These are phyloP conservation scores for Mycena alexandri DNA, from an alignment of 768 basidiomycete species.

Conservation along the genomic window DNA sequence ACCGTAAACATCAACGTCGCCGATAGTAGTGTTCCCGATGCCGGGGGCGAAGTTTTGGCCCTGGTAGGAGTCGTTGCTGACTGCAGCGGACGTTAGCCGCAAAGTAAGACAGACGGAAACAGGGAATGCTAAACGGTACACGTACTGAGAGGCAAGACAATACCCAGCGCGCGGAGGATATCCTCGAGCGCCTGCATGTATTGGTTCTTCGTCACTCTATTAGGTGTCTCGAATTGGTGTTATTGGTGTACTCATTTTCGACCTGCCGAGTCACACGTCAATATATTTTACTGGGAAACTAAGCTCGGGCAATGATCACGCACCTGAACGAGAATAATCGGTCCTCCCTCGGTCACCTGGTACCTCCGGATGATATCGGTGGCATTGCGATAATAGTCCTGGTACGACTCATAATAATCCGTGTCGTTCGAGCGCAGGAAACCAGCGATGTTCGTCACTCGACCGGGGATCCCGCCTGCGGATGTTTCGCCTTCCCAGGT, in stretches of 20 bases:
- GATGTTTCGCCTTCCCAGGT: slow-evolving; percentile 31
- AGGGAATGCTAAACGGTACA: no score
- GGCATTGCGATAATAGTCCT: slow-evolving; percentile 33
- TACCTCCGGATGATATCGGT: slow-evolving; percentile 28
- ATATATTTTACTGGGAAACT: not conserved
- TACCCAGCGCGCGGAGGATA: slow-evolving; percentile 27
- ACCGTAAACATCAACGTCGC: slow-evolving; percentile 29
- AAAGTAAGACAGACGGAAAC: slow-evolving; percentile 6
- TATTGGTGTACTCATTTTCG: slow-evolving; percentile 31
- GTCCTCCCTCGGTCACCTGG: slow-evolving; percentile 28
- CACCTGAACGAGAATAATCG: slow-evolving; percentile 32
- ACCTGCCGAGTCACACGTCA: slow-evolving; percentile 16
- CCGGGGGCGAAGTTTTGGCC: slow-evolving; percentile 29
- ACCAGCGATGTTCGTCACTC: slow-evolving; percentile 31
- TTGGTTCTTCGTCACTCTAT: slow-evolving; percentile 30
- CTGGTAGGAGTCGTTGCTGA: slow-evolving; percentile 31
- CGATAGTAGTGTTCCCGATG: slow-evolving; percentile 18
- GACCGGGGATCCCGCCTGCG: slow-evolving; percentile 31
- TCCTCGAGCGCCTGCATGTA: slow-evolving; percentile 34
- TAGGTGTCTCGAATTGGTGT: slow-evolving; percentile 32
- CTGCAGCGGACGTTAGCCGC: slow-evolving; percentile 13
- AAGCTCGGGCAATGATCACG: no score
- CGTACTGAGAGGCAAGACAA: slow-evolving; percentile 30
- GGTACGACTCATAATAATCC: slow-evolving; percentile 30
- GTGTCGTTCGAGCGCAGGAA: slow-evolving; percentile 34